These are phyloP conservation scores for Sphagnum fallax DNA, from an alignment of 228 moss, liverwort and hornwort genomes.

Conservation along the genomic window DNA sequence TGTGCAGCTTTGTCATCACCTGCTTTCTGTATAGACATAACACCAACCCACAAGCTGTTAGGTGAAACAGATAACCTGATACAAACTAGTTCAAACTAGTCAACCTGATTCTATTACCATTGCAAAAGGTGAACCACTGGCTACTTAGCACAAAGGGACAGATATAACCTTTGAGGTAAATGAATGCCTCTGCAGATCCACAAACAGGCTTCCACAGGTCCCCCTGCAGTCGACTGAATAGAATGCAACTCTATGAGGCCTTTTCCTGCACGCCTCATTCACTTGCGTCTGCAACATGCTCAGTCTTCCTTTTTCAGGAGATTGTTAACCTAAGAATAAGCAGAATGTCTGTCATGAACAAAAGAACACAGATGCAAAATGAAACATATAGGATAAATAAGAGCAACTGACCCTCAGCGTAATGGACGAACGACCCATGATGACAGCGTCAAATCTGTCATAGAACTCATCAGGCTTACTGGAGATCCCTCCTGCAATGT, in stretches of 20 bases:
- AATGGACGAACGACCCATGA: constrained; percentile 65
- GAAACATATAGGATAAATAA: too few relatives aligned
- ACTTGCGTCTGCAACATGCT: constrained; percentile 61
- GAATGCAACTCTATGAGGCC: constrained; percentile 77
- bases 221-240: constrained; percentile 83
- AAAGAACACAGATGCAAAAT: too few relatives aligned
- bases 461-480: constrained; percentile 75
- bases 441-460: constrained; percentile 76
- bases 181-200: constrained; percentile 71
- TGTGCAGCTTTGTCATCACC: constrained; percentile 54
- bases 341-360: not conserved
- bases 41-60: not conserved
- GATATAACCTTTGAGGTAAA: constrained; percentile 65
- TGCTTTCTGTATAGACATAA: constrained; percentile 49
- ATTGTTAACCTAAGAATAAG: constrained; percentile 9
- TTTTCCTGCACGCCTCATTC: constrained; percentile 80
- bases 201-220: constrained; percentile 73
- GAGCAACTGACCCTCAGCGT: constrained; percentile 43
- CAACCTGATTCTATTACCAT: not conserved
- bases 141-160: too few relatives aligned
- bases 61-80: not conserved
- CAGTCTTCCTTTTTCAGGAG: not conserved
- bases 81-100: not conserved
- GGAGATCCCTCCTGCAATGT: constrained; percentile 59
- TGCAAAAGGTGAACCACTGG: not conserved